Evolutionary conservation across 257 asterid species (phyloP).

Genomic region (Solanum paucissectum): DNA sequence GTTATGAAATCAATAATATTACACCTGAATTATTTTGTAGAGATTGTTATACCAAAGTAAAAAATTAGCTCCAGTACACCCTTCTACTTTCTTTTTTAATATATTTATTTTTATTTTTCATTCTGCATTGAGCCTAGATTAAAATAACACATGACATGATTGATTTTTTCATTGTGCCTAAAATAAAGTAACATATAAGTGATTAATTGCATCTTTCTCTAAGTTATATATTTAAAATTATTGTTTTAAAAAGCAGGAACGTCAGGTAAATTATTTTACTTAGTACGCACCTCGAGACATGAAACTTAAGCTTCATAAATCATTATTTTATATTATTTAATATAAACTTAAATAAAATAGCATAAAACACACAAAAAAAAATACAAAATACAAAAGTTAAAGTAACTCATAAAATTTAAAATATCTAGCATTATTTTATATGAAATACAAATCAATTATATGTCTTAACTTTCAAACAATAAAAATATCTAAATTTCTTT

Average conservation of each 20-base stretch:
- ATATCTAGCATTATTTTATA: background rate
- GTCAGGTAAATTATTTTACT: background rate
- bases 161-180: background rate
- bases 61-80: background rate
- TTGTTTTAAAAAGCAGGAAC: background rate
- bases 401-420: background rate
- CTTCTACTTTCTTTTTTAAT: background rate
- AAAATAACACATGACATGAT: background rate
- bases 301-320: no score
- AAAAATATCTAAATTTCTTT: no score
- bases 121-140: background rate
- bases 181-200: no score
- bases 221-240: no score
- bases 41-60: background rate
- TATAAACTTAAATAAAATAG: background rate
- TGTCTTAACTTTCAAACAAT: no score
- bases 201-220: no score
- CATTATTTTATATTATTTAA: no score
- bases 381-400: background rate
- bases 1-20: background rate
- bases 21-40: background rate
- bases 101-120: no score
- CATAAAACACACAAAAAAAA: background rate
- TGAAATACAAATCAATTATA: background rate
- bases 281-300: no score